These are phyloP conservation scores for Trichosporon sp. DNA, from an alignment of 1,284 basidiomycete species.

Conservation along the genomic window DNA sequence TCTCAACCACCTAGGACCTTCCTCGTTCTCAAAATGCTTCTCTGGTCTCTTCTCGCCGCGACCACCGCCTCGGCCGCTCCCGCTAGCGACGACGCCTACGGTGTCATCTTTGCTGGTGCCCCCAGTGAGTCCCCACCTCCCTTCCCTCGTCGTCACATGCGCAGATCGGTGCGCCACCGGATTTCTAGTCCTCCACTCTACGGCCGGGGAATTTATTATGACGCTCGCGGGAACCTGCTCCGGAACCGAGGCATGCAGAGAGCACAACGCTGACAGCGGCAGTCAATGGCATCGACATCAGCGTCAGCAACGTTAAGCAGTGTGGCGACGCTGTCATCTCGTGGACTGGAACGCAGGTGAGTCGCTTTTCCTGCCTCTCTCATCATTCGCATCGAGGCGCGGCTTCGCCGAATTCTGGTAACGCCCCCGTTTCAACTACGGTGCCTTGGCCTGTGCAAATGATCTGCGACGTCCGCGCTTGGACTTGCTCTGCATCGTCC, in stretches of 20 bases:
- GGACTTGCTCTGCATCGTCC: neutral
- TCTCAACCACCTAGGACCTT: neutral
- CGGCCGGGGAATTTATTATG: neutral
- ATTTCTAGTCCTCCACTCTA: neutral
- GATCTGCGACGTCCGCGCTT: neutral
- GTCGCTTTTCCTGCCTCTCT: constrained; percentile 21
- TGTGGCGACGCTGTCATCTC: constrained; percentile 47
- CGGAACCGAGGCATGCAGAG: neutral
- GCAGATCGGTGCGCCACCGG: neutral
- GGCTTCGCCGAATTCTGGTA: neutral
- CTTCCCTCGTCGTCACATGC: neutral
- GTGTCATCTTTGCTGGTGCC: neutral
- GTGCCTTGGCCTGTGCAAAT: neutral
- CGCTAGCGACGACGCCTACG: neutral
- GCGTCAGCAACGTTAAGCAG: constrained; percentile 44
- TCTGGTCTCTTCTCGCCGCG: neutral
- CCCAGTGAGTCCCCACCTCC: neutral
- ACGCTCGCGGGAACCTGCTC: neutral
- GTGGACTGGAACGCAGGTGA: constrained; percentile 49
- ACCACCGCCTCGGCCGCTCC: constrained; percentile 13
- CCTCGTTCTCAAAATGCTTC: constrained; percentile 1
- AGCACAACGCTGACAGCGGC: neutral
- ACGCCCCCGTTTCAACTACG: neutral
- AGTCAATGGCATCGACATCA: constrained; percentile 49
- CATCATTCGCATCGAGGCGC: neutral